phyloP scores from a whole-genome alignment of 169 alveolate genomes.

The Plasmodium fragile region DNA sequence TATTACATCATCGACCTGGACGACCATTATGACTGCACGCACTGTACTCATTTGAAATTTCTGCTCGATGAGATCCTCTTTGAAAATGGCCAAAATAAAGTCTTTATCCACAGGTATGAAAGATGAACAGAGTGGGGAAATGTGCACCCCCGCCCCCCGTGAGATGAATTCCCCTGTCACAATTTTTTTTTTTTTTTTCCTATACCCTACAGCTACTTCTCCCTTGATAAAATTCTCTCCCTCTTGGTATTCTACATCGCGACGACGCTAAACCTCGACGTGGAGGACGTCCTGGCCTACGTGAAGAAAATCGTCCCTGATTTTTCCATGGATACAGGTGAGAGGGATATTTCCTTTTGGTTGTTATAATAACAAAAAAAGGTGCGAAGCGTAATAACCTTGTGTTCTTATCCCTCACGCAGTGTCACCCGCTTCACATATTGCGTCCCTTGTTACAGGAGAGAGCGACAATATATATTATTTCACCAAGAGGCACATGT shows the following conservation, averaged over 20 bases:
- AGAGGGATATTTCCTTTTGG: background rate
- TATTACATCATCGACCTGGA: slow-evolving; percentile 62
- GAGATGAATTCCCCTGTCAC: background rate
- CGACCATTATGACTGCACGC: slow-evolving; percentile 13
- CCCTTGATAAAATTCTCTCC: slow-evolving; percentile 20
- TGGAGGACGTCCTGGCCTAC: slow-evolving; percentile 30
- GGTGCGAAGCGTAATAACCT: background rate
- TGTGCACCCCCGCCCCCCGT: background rate
- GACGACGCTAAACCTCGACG: slow-evolving; percentile 24
- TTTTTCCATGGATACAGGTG: slow-evolving; percentile 35
- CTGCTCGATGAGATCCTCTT: slow-evolving; percentile 61
- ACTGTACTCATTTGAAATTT: slow-evolving; percentile 50
- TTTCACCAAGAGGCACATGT: slow-evolving; percentile 47
- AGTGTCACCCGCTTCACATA: background rate
- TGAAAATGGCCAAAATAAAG: slow-evolving; percentile 32
- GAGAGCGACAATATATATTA: slow-evolving; percentile 51
- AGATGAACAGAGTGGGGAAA: background rate
- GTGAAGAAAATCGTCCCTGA: slow-evolving; percentile 23
- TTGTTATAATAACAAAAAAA: background rate
- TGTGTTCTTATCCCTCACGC: background rate
- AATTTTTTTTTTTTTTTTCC: too few relatives aligned
- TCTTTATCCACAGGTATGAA: slow-evolving; percentile 59
- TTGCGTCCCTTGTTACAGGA: background rate
- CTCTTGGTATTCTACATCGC: slow-evolving; percentile 40
- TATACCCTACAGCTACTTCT: slow-evolving; percentile 27